Evolutionary conservation across 2,329 filamentous ascomycete genomes (phyloP).

Genomic region (Proliferodiscus dingleyae): DNA sequence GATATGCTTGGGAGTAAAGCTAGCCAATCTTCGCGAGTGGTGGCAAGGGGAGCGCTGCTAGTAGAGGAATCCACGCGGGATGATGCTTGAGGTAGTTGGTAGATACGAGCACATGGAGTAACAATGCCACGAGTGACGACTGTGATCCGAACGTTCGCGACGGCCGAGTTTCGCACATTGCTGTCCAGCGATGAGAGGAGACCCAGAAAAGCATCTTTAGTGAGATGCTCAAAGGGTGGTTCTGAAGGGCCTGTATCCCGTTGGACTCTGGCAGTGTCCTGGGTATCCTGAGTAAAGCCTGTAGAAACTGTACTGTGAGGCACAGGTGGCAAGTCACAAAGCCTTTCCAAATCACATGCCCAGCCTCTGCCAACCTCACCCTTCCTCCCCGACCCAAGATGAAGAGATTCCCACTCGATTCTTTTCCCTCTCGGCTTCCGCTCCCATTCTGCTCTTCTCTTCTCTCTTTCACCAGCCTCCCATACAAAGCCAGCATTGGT

Average conservation of each 20-base stretch:
- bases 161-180: constrained; percentile 31
- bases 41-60: constrained; percentile 17
- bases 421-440: constrained; percentile 78
- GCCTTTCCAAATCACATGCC: constrained; percentile 72
- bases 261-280: background rate
- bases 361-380: constrained; percentile 81
- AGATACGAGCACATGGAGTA: constrained; percentile 71
- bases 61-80: constrained; percentile 27
- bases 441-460: constrained; percentile 63
- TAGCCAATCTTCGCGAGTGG: constrained; percentile 69
- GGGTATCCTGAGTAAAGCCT: constrained; percentile 9
- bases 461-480: constrained; percentile 62
- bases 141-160: constrained; percentile 61
- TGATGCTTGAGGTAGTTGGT: constrained; percentile 62
- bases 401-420: constrained; percentile 66
- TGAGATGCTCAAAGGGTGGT: constrained; percentile 17
- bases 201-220: constrained; percentile 17
- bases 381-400: constrained; percentile 67
- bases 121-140: constrained; percentile 68
- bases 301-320: constrained; percentile 1
- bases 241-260: background rate
- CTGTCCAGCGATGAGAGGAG: constrained; percentile 20
- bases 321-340: constrained; percentile 11
- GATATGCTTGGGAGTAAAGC: constrained; percentile 40
- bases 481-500: constrained; percentile 75